phyloP scores from a whole-genome alignment of 2,329 filamentous ascomycete genomes.

The Aschersonia sp. region DNA sequence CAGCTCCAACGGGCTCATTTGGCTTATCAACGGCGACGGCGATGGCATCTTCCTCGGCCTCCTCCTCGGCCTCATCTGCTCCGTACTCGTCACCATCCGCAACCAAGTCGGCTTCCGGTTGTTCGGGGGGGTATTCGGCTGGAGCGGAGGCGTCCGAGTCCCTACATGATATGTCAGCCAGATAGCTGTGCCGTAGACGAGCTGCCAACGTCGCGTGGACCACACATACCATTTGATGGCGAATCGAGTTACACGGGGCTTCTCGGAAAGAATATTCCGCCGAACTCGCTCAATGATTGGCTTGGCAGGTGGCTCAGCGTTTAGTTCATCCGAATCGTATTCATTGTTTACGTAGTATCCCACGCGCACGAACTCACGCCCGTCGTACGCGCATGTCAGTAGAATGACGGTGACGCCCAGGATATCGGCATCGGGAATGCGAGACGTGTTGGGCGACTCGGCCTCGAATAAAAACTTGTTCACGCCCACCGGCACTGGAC shows the following conservation, averaged over 20 bases:
- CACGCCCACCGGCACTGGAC: conserved; percentile 90
- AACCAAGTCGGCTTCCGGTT: conserved; percentile 81
- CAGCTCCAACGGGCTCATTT: conserved; percentile 33
- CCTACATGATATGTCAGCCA: conserved; percentile 34
- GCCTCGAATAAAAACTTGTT: conserved; percentile 99
- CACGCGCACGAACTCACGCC: conserved; percentile 90
- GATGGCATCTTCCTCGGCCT: conserved; percentile 41
- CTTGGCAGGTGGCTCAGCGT: conserved; percentile 78
- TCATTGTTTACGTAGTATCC: conserved; percentile 99
- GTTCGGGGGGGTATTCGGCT: conserved; percentile 90
- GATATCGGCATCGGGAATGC: conserved; percentile 89
- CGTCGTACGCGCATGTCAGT: conserved; percentile 90
- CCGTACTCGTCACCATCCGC: conserved; percentile 85
- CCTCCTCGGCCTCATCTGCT: conserved; percentile 71
- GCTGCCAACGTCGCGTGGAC: conserved; percentile 1
- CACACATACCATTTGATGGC: conserved; percentile 89
- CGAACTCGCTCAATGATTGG: conserved; percentile 83
- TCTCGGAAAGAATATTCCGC: conserved; percentile 88
- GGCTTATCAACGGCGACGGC: conserved; percentile 33
- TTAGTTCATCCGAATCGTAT: conserved; percentile 84
- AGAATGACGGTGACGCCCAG: conserved; percentile 95
- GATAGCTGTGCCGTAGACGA: background rate
- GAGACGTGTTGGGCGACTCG: conserved; percentile 75
- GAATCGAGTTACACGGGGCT: conserved; percentile 92
- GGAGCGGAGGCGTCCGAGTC: conserved; percentile 96